Base-by-base conservation (phyloP, 257 asterid genomes). In the Plantago elongata region DNA sequence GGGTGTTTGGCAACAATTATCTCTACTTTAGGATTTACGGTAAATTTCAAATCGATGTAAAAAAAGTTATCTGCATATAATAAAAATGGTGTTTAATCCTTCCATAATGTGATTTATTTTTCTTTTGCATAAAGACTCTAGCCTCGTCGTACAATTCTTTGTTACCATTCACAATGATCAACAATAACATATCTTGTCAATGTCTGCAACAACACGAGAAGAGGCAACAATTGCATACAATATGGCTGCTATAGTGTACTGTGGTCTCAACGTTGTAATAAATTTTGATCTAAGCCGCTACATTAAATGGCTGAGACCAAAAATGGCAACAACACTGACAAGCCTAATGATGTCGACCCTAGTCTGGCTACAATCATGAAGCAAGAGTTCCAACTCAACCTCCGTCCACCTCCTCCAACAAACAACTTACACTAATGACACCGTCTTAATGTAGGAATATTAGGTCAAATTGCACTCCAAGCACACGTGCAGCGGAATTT, bases 191-290 rank as follows among this genome's bases (percentile, higher is more conserved):
- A 54, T 22, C 14, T 27, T 54, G 43, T 27, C n/a, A 1, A 14
- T 57, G 29, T 38, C 11, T 58, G 74, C 78, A 88, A 95, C 90
- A 27, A 88, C 96, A 8, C 96, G 85, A 68, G 95, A 88, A 78
- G 96, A 85, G 65, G 95, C 95, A 42, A 95, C 96, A 5, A 69
- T 84, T 9, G 96, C 95, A 29, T 88, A 88, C 27, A 95, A 88
- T 69, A 85, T 83, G 90, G 96, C 96, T 29, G 96, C 96, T 2
- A 83, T 85, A 9, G 96, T 85, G 46, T 88, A 85, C 27, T 87
- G 96, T 63, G 96, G 96, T 9, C 81, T 85, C 11, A 81, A 85
- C 5, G 96, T 93, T 1, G 96, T 88, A 56, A 88, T 95, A 30
- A 88, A 88, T 54, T 88, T 88, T 27, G 95, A 88, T n/a, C 88